Evolutionary conservation across 306 rosid genomes (phyloP).

Genomic region (Hippophae rhamnoides): DNA sequence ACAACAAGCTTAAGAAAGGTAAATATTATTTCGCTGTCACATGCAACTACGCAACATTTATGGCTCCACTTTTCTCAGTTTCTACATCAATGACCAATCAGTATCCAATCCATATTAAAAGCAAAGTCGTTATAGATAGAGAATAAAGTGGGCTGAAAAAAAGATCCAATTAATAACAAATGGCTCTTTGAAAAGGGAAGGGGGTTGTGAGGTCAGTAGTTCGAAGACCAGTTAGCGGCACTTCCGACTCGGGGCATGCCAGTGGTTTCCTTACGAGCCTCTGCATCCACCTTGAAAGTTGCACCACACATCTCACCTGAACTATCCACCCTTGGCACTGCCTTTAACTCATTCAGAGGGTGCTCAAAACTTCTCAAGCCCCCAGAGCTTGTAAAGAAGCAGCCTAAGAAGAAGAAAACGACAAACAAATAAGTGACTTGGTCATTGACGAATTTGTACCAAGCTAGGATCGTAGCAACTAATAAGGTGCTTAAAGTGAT

Average conservation of each 20-base stretch:
- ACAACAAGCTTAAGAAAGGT: no score
- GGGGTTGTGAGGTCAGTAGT: conserved; percentile 39
- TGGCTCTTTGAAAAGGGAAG: not conserved
- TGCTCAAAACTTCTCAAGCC: conserved; percentile 94
- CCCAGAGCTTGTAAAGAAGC: conserved; percentile 75
- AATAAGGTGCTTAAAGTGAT: no score
- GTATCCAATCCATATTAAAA: no score
- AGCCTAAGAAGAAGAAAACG: conserved; percentile 38
- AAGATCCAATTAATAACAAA: no score
- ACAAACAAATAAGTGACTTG: not conserved
- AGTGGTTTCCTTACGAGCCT: conserved; percentile 51
- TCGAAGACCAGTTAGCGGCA: conserved; percentile 88
- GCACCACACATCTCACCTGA: conserved; percentile 82
- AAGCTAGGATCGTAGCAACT: no score
- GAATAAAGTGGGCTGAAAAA: no score
- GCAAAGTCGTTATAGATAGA: no score
- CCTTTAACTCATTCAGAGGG: conserved; percentile 81
- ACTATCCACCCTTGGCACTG: conserved; percentile 93
- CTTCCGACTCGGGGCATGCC: conserved; percentile 98
- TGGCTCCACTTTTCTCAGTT: no score
- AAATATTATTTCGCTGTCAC: no score
- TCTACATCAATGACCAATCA: no score
- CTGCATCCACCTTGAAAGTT: conserved; percentile 71
- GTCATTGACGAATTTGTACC: no score
- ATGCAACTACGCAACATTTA: no score